These are phyloP conservation scores for Podila epigama DNA, from an alignment of 192 early-diverging fungal species.

Conservation along the genomic window DNA sequence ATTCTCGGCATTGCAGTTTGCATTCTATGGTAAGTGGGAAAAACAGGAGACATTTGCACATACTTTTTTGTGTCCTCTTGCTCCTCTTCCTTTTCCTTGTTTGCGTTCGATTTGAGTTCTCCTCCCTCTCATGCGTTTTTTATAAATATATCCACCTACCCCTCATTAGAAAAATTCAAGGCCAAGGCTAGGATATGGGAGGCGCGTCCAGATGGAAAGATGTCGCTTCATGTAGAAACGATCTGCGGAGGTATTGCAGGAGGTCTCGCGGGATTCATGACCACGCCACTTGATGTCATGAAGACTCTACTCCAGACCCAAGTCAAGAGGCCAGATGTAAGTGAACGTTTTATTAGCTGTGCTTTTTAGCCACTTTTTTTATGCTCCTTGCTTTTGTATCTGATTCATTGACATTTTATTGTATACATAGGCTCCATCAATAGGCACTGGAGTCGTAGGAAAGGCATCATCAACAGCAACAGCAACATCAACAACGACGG, in stretches of 20 bases:
- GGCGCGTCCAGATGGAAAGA: constrained; percentile 47
- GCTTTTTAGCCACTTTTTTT: background rate
- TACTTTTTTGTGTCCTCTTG: background rate
- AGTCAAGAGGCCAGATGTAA: constrained; percentile 43
- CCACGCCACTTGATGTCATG: constrained; percentile 66
- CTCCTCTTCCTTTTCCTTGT: background rate
- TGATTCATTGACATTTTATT: no score
- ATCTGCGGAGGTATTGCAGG: constrained; percentile 60
- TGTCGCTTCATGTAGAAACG: constrained; percentile 56
- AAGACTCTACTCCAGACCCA: constrained; percentile 69
- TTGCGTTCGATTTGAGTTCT: no score
- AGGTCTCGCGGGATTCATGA: constrained; percentile 64
- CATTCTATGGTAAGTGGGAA: constrained; percentile 62
- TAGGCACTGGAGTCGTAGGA: constrained; percentile 17
- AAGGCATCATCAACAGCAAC: no score
- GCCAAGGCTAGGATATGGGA: constrained; percentile 50
- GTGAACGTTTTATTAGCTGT: background rate
- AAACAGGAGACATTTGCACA: no score
- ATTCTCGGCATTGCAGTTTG: constrained; percentile 66
- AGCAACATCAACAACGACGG: constrained; percentile 10
- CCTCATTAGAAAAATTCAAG: constrained; percentile 66
- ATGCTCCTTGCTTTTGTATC: no score
- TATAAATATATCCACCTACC: background rate
- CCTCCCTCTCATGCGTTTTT: no score
- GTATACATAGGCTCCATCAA: constrained; percentile 14